Evolutionary conservation across 2,329 filamentous ascomycete genomes (phyloP).

Genomic region (Botrytis porri): DNA sequence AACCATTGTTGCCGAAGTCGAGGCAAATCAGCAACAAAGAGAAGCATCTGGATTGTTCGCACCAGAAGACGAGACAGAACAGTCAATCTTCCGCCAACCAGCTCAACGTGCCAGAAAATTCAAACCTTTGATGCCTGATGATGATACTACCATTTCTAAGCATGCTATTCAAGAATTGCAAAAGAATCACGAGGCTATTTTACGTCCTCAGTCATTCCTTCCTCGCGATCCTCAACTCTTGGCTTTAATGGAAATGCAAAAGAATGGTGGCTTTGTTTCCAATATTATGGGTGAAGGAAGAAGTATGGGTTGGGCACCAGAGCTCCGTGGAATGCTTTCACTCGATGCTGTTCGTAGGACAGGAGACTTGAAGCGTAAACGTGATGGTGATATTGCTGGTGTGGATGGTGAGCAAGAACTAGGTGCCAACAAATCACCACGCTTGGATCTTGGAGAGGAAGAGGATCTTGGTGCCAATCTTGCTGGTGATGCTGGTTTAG

Average conservation of each 20-base stretch:
- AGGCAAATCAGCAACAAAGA: conserved; percentile 48
- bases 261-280: conserved; percentile 83
- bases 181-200: conserved; percentile 78
- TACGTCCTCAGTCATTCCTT: conserved; percentile 78
- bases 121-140: conserved; percentile 77
- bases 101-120: conserved; percentile 73
- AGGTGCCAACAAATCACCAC: conserved; percentile 59
- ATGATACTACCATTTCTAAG: conserved; percentile 71
- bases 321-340: conserved; percentile 88
- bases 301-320: conserved; percentile 80
- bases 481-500: conserved; percentile 50
- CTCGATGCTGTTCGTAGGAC: conserved; percentile 74
- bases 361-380: conserved; percentile 87
- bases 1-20: conserved; percentile 56
- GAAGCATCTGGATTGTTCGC: conserved; percentile 57
- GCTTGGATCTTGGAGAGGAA: conserved; percentile 62
- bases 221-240: conserved; percentile 84
- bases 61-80: conserved; percentile 52
- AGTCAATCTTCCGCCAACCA: conserved; percentile 61
- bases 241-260: conserved; percentile 87
- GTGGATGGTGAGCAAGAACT: conserved; percentile 67
- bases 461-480: conserved; percentile 46
- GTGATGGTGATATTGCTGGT: conserved; percentile 81
- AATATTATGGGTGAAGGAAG: conserved; percentile 80
- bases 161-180: conserved; percentile 83